Conservation (phyloP, 305 asterid genomes). For the Andrographis paniculata region DNA sequence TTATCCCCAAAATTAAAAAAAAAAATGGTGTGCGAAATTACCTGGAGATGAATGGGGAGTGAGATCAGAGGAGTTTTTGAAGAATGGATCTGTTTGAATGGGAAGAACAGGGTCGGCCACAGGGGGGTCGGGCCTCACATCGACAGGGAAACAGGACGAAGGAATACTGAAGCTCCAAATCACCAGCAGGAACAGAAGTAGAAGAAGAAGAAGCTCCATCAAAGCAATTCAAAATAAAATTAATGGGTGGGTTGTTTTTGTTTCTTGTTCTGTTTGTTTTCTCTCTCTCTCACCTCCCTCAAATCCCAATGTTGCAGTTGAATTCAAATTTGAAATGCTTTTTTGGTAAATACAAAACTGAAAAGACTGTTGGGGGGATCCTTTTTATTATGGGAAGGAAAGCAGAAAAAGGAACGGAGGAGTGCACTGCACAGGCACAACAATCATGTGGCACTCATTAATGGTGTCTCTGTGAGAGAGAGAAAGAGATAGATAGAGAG, state of each 20-base stretch:
- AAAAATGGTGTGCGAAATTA: constrained; percentile 18
- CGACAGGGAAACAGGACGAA: constrained; percentile 44
- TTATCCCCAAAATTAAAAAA: neutral
- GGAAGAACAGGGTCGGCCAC: constrained; percentile 73
- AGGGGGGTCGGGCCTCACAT: constrained; percentile 59
- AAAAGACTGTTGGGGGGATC: neutral
- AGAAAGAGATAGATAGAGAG: neutral
- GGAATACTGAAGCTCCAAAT: constrained; percentile 37
- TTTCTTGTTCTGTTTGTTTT: too few relatives aligned
- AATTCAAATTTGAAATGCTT: constrained; percentile 18
- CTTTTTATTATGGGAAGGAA: neutral
- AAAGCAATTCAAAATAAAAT: too few relatives aligned
- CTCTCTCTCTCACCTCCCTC: too few relatives aligned
- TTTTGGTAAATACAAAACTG: constrained; percentile 12
- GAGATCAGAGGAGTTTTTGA: constrained; percentile 45
- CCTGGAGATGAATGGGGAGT: constrained; percentile 71
- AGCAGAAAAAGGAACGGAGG: constrained; percentile 25
- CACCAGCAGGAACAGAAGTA: constrained; percentile 33
- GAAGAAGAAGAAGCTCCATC: too few relatives aligned
- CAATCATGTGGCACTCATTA: constrained; percentile 84
- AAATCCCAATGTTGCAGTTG: too few relatives aligned
- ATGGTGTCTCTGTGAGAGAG: too few relatives aligned
- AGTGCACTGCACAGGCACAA: constrained; percentile 32
- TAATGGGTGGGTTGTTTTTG: too few relatives aligned
- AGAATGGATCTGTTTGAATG: constrained; percentile 59